Base-by-base conservation (phyloP, 139 green algal genomes). In the Dunaliella sp. region DNA sequence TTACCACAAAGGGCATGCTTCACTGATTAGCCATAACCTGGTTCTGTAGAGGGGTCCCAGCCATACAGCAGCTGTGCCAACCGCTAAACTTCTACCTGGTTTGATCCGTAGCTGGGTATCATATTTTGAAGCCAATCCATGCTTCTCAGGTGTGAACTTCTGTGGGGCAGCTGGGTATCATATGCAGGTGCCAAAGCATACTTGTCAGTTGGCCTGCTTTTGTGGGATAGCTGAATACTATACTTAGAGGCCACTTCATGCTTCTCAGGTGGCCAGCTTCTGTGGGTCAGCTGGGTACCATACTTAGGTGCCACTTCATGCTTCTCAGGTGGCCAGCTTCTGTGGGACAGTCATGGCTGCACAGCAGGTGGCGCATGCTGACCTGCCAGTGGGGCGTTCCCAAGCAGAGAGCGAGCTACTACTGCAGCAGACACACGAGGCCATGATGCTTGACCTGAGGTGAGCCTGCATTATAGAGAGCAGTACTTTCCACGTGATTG, bases 361-460 rank as follows among this genome's bases (percentile, higher is more conserved):
- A 0, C 90, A 96, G 75, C 80, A 58, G 2, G 30, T 90, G 79
- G 82, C 84, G 1, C 28, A 81, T 25, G 88, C 65, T 0, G 25
- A 80, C 2, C 85, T 94, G 80, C 91, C 90, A 0, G 77, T 95
- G 3, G 95, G 93, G 0, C 28, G 31, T 21, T 91, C 84, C 33
- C 82, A 86, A 36, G 86, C 78, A 32, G 90, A 94, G 58, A 95
- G 91, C 81, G 90, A 96, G 83, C 31, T 84, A 73, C 87, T 97
- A 86, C 93, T 97, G 59, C 81, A 92, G 81, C 88, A 97, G 87
- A 98, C 95, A 0, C 86, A 75, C 34, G 93, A 98, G 83, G 95
- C 95, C 0, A 26, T 84, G 65, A 3, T 88, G 0, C 88, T 90
- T 0, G 35, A 84, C 3, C 87, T 94, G n/a, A 72, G 82, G 84